Evolutionary conservation across 2,329 filamentous ascomycete genomes (phyloP), one percentile per base, ranked within the genome.

Genomic region (Sarocladiaceae sp.): DNA sequence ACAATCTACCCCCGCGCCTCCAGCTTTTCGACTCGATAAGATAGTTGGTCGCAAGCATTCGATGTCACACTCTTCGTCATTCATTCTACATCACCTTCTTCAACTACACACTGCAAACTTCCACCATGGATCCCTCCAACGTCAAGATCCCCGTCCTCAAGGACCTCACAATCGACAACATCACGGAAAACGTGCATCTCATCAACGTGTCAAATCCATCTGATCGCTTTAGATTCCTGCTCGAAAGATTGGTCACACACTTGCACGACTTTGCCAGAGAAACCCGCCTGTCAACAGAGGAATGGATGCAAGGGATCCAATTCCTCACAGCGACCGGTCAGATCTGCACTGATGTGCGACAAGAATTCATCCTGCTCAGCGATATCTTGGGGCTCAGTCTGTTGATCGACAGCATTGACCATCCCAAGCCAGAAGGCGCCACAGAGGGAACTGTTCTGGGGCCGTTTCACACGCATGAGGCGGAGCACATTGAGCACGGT

Each of bases 361-460:
- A 87, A 68, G 86, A 88, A 74, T 90, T 87, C 70, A 90, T 90
- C 62, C 78, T 90, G 36, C 80, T 90, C 52, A 88, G 83, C 53
- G 88, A 91, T 63, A 76, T 88, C 40, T 76, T 91, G 22, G 88
- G 87, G 4, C 78, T 92, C 36, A 89, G 85, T 4, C 76, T 90
- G 52, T 79, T 91, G 4, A 82, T 91, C 56, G 87, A 91, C 70
- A 78, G 79, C 52, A 89, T 91, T 66, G 83, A 89, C 66, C 86
- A 90, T 66, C 88, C 88, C 4, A 90, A 89, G 66, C 86, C 85
- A 0, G 59, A 77, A 2, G 67, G 73, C 46, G 78, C 77, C 40
- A 91, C 87, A 11, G 86, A 90, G 68, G 86, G 87, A 54, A 88
- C 86, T 1, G 85, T 92, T n/a, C 76, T 91, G 0, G 87, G 88